A percentile compares a stretch with the other conserved stretches of the same genome.
Evolutionary conservation across 768 basidiomycete genomes (phyloP).

Genomic region (Suillus americanus): DNA sequence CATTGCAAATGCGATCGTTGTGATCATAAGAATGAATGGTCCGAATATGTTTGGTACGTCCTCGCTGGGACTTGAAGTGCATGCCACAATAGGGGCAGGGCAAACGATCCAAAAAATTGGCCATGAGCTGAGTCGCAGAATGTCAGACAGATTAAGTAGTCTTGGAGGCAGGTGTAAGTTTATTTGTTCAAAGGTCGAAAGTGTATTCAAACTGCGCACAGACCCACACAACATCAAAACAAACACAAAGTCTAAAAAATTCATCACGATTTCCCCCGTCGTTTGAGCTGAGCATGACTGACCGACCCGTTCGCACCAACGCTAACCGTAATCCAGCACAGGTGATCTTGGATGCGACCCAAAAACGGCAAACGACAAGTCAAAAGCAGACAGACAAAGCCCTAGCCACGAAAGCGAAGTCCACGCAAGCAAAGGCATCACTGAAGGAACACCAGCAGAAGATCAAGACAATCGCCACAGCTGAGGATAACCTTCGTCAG

Average conservation of each 20-base stretch:
- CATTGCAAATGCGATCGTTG: background rate
- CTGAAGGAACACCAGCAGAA: background rate
- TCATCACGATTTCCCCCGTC: background rate
- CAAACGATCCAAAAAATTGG: slow-evolving; percentile 1
- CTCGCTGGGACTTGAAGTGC: slow-evolving; percentile 2
- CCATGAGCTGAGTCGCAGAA: background rate
- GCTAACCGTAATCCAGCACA: background rate
- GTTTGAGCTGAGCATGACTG: background rate
- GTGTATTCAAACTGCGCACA: background rate
- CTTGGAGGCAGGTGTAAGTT: background rate
- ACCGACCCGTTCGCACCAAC: background rate
- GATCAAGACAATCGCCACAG: background rate
- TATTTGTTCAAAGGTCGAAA: background rate
- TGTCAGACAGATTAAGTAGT: background rate
- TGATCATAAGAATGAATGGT: background rate
- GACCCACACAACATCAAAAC: background rate
- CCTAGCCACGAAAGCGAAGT: background rate
- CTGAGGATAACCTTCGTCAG: background rate
- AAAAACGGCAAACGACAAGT: background rate
- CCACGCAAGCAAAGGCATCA: background rate
- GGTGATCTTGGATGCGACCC: background rate
- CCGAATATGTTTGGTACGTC: slow-evolving; percentile 2
- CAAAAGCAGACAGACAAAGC: background rate
- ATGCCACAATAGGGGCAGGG: background rate
- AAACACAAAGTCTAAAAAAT: slow-evolving; percentile 2